A percentile compares a stretch with the other conserved stretches of the same genome.
phyloP scores from a whole-genome alignment of 148 eudicot species.

The Dysphania ambrosioides region DNA sequence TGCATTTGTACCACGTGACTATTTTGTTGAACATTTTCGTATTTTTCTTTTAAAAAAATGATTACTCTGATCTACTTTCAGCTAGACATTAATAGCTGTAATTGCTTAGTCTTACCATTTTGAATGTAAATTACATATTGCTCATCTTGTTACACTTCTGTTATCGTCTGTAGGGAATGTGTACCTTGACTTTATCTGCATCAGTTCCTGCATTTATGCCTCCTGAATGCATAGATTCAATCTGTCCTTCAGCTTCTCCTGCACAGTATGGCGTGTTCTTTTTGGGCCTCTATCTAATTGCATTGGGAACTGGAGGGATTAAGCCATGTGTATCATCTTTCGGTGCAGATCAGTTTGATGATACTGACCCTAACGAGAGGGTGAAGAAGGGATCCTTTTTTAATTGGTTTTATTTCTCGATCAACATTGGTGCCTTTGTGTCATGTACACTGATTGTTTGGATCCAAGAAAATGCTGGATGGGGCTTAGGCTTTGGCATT shows the following conservation, averaged over 20 bases:
- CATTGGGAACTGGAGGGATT: slow-evolving; percentile 54
- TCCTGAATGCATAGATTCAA: slow-evolving; percentile 33
- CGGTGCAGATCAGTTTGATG: slow-evolving; percentile 58
- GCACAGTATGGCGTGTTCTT: slow-evolving; percentile 41
- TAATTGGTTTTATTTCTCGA: slow-evolving; percentile 50
- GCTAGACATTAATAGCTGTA: no score
- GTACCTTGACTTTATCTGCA: slow-evolving; percentile 62
- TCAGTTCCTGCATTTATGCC: slow-evolving; percentile 33
- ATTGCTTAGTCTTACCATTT: no score
- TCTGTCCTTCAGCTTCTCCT: slow-evolving; percentile 46
- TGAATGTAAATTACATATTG: no score
- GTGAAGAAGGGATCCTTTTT: slow-evolving; percentile 48
- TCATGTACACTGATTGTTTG: slow-evolving; percentile 45
- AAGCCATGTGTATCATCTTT: slow-evolving; percentile 56
- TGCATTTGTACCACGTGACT: no score
- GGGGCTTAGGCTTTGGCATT: slow-evolving; percentile 48
- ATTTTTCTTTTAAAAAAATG: no score
- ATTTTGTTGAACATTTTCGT: no score
- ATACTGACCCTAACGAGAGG: slow-evolving; percentile 43
- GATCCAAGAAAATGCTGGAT: slow-evolving; percentile 49
- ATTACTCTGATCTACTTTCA: no score
- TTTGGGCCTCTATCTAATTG: slow-evolving; percentile 50
- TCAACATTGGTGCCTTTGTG: slow-evolving; percentile 46
- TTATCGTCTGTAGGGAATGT: slow-evolving; percentile 30
- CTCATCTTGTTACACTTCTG: background rate